Base-by-base conservation (phyloP, 345 rosid species). In the Laguncularia racemosa region DNA sequence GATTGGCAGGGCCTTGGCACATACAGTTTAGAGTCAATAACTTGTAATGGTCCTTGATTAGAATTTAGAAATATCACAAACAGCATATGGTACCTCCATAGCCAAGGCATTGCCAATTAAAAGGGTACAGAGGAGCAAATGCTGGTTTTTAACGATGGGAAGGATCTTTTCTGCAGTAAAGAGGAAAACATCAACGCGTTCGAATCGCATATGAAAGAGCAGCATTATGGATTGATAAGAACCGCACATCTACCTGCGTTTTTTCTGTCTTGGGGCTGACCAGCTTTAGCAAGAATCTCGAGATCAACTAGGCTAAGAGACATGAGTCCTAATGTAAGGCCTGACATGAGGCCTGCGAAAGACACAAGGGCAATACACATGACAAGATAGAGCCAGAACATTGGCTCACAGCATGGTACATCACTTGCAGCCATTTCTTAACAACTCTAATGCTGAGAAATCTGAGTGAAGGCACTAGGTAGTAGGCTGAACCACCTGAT, bases 311-410 rank as follows among this genome's bases (percentile, higher is more conserved):
- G 58, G 74, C 89, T 83, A 60, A 91, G 84, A 49, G 96, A 88
- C 96, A 91, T 91, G 68, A 91, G 96, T 44, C 97, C 97, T 16
- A 91, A 67, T 26, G 95, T 85, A 20, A 91, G 82, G 15, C 97
- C 96, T 40, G 97, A 91, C 97, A 91, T 88, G 50, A 91, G 77
- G 56, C 97, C 97, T 38, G 96, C 95, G 16, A 91, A 91, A 19
- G 48, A 67, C 33, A 85, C 96, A 16, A 91, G 81, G 52, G 64
- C 69, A 38, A 80, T 63, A 51, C 84, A 78, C 58, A 73, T 69
- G 50, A 76, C 19, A 14, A 87, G 70, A 58, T 87, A 87, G 7
- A 78, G 73, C 89, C 95, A 91, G 77, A 91, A 88, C 93, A 85
- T 84, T 12, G 86, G 62, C 68, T 82, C 88, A 44, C 97, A 88